These are phyloP conservation scores for Antarctomyces pellizariae DNA, from an alignment of 495 filamentous ascomycete species.

Conservation along the genomic window DNA sequence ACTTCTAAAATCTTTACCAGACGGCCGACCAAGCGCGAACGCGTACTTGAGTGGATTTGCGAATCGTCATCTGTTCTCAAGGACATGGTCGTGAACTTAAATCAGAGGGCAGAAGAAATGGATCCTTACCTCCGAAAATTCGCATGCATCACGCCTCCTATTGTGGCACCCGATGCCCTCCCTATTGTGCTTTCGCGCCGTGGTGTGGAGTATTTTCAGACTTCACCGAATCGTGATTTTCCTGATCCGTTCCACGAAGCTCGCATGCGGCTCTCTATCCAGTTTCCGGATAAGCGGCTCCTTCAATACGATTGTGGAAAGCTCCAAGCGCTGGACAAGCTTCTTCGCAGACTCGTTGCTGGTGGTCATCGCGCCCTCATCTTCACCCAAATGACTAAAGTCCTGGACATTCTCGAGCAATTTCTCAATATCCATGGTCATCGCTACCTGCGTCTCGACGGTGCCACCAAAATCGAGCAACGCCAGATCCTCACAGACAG, in stretches of 20 bases:
- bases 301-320: constrained; percentile 98
- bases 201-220: constrained; percentile 36
- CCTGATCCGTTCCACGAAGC: constrained; percentile 81
- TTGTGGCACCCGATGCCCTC: constrained; percentile 54
- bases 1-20: constrained; percentile 28
- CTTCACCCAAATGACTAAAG: constrained; percentile 99
- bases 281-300: constrained; percentile 87
- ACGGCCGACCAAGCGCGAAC: constrained; percentile 25
- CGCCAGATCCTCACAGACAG: constrained; percentile 88
- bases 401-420: constrained; percentile 89
- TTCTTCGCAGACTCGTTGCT: constrained; percentile 69
- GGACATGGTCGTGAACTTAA: constrained; percentile 48
- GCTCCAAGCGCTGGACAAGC: constrained; percentile 67
- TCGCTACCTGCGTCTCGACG: constrained; percentile 88
- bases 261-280: constrained; percentile 78
- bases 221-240: constrained; percentile 12
- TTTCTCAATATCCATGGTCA: constrained; percentile 97
- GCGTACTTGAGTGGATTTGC: constrained; percentile 48
- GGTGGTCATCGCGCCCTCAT: constrained; percentile 86
- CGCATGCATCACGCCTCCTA: constrained; percentile 73
- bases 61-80: constrained; percentile 42
- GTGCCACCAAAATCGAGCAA: constrained; percentile 81
- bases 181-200: constrained; percentile 33
- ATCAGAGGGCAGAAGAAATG: constrained; percentile 44
- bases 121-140: constrained; percentile 65